These are phyloP conservation scores for Galerina marginata DNA, from an alignment of 768 basidiomycete species.

Conservation along the genomic window DNA sequence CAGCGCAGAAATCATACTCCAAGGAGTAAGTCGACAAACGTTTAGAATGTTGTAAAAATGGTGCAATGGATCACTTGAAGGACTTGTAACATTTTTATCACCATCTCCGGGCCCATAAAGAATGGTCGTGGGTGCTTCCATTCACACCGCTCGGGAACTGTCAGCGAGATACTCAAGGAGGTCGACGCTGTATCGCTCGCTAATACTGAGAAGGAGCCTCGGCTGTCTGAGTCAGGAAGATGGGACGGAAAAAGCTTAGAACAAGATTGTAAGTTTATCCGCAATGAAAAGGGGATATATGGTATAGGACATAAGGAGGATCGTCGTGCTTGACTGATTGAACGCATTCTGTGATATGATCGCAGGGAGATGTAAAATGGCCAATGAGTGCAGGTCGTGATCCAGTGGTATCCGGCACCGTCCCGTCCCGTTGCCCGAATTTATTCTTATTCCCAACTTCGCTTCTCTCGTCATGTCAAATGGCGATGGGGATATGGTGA, in stretches of 20 bases:
- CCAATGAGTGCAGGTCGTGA: background rate
- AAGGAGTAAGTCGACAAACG: slow-evolving; percentile 7
- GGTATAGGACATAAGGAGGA: slow-evolving; percentile 2
- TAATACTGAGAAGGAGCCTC: slow-evolving; percentile 12
- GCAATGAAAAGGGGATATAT: slow-evolving; percentile 1
- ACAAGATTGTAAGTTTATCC: background rate
- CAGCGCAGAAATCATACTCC: background rate
- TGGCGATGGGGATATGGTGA: slow-evolving; percentile 10
- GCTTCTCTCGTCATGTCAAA: slow-evolving; percentile 8
- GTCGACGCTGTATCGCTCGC: background rate
- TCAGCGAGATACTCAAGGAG: background rate
- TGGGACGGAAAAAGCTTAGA: background rate
- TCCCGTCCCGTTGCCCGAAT: slow-evolving; percentile 2
- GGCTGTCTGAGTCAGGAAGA: slow-evolving; percentile 4
- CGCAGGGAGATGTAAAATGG: background rate
- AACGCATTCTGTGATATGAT: background rate
- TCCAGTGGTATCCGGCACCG: slow-evolving; percentile 1
- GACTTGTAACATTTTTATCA: background rate
- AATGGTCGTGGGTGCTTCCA: background rate
- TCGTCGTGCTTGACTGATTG: background rate
- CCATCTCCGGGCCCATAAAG: slow-evolving; percentile 1
- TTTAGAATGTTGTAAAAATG: background rate
- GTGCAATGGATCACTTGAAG: slow-evolving; percentile 1
- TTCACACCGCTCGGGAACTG: slow-evolving; percentile 2
- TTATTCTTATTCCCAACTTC: background rate